phyloP scores from a whole-genome alignment of 2,329 filamentous ascomycete species.

The Aspergillus neotritici region DNA sequence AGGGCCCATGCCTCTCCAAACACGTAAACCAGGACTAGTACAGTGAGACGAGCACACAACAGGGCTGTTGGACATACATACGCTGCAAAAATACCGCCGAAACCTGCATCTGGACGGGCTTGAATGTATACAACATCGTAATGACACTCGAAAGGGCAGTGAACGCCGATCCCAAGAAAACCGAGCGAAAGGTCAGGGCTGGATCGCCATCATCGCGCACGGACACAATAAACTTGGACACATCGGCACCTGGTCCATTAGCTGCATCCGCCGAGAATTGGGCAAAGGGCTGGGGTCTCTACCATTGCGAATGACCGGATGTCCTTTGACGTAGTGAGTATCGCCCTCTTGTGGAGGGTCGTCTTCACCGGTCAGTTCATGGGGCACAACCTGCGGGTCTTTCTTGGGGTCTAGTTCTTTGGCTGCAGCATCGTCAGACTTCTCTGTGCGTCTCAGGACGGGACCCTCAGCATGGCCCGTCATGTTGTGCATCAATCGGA shows the following conservation, averaged over 20 bases:
- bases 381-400: no score
- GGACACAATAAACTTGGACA: constrained; percentile 18
- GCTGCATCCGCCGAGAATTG: no score
- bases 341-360: background rate
- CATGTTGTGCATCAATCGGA: no score
- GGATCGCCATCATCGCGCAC: constrained; percentile 17
- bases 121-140: constrained; percentile 21
- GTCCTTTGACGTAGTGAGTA: constrained; percentile 14
- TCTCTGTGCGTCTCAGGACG: no score
- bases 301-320: constrained; percentile 18
- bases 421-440: no score
- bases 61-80: background rate
- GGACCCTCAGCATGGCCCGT: no score
- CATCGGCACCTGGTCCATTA: constrained; percentile 11
- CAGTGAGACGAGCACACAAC: background rate
- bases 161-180: constrained; percentile 16
- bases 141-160: constrained; percentile 20
- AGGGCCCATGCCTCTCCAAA: constrained; percentile 15
- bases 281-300: background rate
- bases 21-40: constrained; percentile 14
- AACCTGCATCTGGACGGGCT: constrained; percentile 14
- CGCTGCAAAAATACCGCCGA: constrained; percentile 17
- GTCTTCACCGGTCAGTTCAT: no score
- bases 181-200: constrained; percentile 17
- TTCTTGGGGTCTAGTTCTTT: no score